A percentile compares a stretch with the other conserved stretches of the same genome.
phyloP scores from a whole-genome alignment of 225 moss, liverwort and hornwort species.

The Marchantia polymorpha region DNA sequence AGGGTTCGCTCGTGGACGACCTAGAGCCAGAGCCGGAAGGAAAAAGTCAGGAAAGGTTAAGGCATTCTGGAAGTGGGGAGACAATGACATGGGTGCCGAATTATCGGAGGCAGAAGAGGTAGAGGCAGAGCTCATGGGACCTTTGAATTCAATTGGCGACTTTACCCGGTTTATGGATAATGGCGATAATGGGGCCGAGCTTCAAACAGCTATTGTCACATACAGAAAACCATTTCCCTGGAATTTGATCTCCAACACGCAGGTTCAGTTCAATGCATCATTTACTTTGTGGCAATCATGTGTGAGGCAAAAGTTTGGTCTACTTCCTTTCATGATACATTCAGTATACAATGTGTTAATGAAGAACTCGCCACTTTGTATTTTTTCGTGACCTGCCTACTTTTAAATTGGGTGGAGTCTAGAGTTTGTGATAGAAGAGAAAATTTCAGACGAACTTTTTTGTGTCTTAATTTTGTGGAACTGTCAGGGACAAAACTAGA shows the following conservation, averaged over 20 bases:
- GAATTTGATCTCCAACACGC: conserved; percentile 36
- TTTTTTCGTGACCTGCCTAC: too few relatives aligned
- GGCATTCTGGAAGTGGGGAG: conserved; percentile 23
- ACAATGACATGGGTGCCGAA: neutral
- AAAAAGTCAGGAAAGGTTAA: conserved; percentile 16
- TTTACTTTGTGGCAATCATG: too few relatives aligned
- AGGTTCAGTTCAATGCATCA: neutral
- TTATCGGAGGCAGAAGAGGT: neutral
- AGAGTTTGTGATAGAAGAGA: neutral
- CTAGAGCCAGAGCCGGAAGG: conserved; percentile 1
- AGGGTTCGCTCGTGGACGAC: neutral
- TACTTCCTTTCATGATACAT: too few relatives aligned
- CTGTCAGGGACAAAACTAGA: too few relatives aligned
- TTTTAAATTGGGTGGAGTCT: neutral
- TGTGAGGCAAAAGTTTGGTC: too few relatives aligned
- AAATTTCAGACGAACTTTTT: neutral
- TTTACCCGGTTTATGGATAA: conserved; percentile 93
- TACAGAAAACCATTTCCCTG: conserved; percentile 79
- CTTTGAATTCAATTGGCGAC: conserved; percentile 81
- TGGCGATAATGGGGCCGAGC: conserved; percentile 76
- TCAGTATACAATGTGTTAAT: too few relatives aligned
- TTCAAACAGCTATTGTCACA: conserved; percentile 89
- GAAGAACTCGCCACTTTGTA: too few relatives aligned
- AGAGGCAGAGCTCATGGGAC: conserved; percentile 8
- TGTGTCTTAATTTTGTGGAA: too few relatives aligned